Conservation (phyloP, 345 rosid species). For the Salix udensis region DNA sequence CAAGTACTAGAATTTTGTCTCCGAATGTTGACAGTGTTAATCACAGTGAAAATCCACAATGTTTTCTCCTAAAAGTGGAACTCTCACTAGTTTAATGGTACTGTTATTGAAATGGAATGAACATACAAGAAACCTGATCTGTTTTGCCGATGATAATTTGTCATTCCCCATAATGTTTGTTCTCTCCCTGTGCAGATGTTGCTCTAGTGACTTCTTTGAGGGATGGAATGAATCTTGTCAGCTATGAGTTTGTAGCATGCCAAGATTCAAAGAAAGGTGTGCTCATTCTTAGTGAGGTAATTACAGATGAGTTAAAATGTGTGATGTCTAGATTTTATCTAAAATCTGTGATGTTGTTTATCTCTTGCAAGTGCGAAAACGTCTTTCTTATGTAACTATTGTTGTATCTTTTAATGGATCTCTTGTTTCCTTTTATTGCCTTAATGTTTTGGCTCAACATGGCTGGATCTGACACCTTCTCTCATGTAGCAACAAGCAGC, state of each 20-base stretch:
- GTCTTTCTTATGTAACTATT: not conserved
- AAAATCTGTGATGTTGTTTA: not conserved
- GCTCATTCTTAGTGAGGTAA: constrained; percentile 99
- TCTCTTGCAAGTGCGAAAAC: not conserved
- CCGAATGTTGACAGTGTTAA: not conserved
- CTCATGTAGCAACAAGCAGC: not conserved
- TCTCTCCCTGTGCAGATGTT: constrained; percentile 54
- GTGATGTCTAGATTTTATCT: not conserved
- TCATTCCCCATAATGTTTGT: constrained; percentile 3
- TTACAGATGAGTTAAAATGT: constrained; percentile 4
- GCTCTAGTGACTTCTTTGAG: constrained; percentile 96
- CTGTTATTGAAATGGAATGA: not conserved
- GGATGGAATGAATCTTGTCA: constrained; percentile 99
- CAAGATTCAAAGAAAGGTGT: constrained; percentile 97
- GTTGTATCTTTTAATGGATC: not conserved
- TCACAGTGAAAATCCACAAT: not conserved
- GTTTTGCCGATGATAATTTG: not conserved
- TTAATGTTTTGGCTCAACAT: not conserved
- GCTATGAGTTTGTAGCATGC: constrained; percentile 98
- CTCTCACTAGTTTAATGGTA: not conserved
- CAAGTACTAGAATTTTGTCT: not conserved
- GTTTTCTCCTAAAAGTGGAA: not conserved
- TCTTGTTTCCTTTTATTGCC: not conserved
- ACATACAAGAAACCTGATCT: not conserved
- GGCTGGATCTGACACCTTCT: not conserved